These are phyloP conservation scores for Saccharomyces cerevisiae DNA, from an alignment of 805 yeast genomes.

Conservation along the genomic window DNA sequence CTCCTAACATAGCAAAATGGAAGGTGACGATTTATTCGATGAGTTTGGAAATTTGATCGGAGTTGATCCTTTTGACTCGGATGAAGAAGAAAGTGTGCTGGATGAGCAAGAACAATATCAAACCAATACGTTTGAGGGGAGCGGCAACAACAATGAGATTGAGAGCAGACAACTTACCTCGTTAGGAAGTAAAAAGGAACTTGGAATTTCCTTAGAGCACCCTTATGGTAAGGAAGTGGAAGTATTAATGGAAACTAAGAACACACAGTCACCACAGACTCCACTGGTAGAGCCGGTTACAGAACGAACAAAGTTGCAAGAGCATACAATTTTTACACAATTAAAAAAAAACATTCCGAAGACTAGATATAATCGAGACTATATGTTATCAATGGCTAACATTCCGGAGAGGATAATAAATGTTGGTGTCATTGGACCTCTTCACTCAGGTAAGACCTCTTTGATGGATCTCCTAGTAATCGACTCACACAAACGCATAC, in stretches of 20 bases:
- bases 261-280: slow-evolving; percentile 43
- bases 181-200: slow-evolving; percentile 4
- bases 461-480: slow-evolving; percentile 58
- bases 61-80: slow-evolving; percentile 3
- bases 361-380: slow-evolving; percentile 53
- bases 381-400: slow-evolving; percentile 41
- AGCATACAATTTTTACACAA: slow-evolving; percentile 13
- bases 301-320: slow-evolving; percentile 30
- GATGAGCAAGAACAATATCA: neutral
- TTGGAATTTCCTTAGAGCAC: slow-evolving; percentile 30
- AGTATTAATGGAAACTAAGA: slow-evolving; percentile 48
- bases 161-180: neutral
- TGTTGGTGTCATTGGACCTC: slow-evolving; percentile 68
- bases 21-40: slow-evolving; percentile 68
- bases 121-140: slow-evolving; percentile 1
- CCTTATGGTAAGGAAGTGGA: slow-evolving; percentile 59
- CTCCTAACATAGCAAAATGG: slow-evolving; percentile 9
- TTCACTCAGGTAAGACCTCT: slow-evolving; percentile 82
- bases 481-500: slow-evolving; percentile 49
- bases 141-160: slow-evolving; percentile 8
- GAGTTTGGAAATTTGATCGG: slow-evolving; percentile 40
- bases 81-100: neutral
- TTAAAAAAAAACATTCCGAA: slow-evolving; percentile 39
- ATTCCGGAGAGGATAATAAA: slow-evolving; percentile 64
- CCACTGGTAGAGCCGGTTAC: slow-evolving; percentile 57